Base-by-base conservation (phyloP, 2,329 filamentous ascomycete species). In the Colletotrichum spaethianum region DNA sequence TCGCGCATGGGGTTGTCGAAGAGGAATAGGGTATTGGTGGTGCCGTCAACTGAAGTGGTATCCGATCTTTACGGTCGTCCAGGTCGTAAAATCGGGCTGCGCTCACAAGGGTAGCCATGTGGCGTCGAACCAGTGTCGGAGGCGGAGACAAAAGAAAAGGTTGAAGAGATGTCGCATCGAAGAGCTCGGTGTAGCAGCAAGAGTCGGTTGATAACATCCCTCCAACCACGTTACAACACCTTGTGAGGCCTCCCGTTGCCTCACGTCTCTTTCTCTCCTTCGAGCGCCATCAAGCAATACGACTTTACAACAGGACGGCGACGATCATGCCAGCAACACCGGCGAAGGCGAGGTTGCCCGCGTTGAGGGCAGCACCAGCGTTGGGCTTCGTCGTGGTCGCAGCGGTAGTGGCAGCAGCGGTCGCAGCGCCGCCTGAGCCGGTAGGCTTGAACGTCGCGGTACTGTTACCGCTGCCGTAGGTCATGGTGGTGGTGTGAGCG, bases 241-340 rank as follows among this genome's bases (percentile, higher is more conserved):
- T 40, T 26, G 7, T 31, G 26, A 20, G 18, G 7, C 33, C 55
- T 12, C 31, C 55, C n/a, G 23, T 42, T 40, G 23, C 55, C 44
- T 31, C 40, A 20, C 12, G 38, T 31, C 26, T 38, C 48, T 28
- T 46, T 36, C 11, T n/a, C 18, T 38, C 33, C 38, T 18, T 20
- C 20, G 5, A 23, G 26, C 64, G 31, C 38, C 38, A 53, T 55
- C 18, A 20, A 23, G 12, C 20, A n/a, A n/a, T 50, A n/a, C 46
- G 31, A 12, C 56, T 69, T 84, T 88, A 91, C 78, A 90, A 80
- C 69, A 90, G 74, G n/a, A 83, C 86, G 20, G 84, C 84, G 57
- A 83, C 83, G n/a, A 87, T 77, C 75, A 88, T 83, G 64, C 86
- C 88, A 53, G 84, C 84, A 56, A 88, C 76, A 63, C 85, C 87